These are phyloP conservation scores for Botrytis tulipae DNA, from an alignment of 2,329 filamentous ascomycete species.

Conservation along the genomic window DNA sequence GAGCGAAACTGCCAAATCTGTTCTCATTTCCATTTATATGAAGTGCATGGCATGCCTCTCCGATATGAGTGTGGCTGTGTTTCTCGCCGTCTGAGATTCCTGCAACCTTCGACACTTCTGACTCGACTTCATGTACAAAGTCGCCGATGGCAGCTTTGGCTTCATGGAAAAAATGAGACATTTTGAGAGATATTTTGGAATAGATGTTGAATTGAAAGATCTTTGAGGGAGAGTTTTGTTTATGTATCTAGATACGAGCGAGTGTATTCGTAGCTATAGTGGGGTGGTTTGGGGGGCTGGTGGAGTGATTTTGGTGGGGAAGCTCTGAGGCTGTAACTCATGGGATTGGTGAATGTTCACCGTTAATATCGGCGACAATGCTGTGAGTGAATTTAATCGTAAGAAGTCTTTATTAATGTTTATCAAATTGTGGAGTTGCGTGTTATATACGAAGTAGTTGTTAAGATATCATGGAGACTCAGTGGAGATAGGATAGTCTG, in stretches of 20 bases:
- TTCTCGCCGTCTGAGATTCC: conserved; percentile 40
- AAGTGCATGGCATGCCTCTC: conserved; percentile 42
- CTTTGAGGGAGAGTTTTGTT: background rate
- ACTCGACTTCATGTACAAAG: conserved; percentile 28
- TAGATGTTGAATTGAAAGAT: background rate
- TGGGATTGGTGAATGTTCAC: conserved; percentile 7
- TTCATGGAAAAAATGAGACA: conserved; percentile 28
- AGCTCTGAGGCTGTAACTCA: background rate
- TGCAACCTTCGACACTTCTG: conserved; percentile 23
- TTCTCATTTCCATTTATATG: conserved; percentile 49
- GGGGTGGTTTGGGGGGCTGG: conserved; percentile 4
- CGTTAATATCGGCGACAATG: conserved; percentile 2
- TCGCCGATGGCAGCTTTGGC: conserved; percentile 26
- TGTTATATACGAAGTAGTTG: background rate
- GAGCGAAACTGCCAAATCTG: conserved; percentile 68
- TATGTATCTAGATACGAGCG: conserved; percentile 3
- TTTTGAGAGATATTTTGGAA: conserved; percentile 16
- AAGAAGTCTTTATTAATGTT: background rate
- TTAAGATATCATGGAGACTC: background rate
- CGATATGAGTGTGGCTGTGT: conserved; percentile 48
- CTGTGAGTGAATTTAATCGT: background rate
- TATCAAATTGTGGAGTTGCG: background rate
- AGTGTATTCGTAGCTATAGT: conserved; percentile 5
- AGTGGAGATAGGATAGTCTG: background rate
- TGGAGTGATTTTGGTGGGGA: conserved; percentile 12